Base-by-base conservation (phyloP, 2,329 filamentous ascomycete genomes). In the Chaetomium sp. region DNA sequence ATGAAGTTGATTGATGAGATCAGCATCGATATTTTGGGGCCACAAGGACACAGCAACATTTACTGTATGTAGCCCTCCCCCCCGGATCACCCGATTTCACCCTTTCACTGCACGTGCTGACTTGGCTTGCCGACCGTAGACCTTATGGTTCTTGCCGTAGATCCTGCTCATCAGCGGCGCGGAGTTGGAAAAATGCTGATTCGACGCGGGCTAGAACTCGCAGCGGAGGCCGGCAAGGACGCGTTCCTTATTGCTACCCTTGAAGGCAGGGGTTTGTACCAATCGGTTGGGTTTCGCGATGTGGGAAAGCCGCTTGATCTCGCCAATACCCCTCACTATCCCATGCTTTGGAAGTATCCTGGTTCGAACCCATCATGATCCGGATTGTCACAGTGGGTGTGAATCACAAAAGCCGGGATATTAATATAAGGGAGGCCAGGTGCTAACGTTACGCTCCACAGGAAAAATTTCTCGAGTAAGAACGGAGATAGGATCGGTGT, bases 81-180 rank as follows among this genome's bases (percentile, higher is more conserved):
- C 8, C 8, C 12, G 37, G 9, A 40, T 40, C 19, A 27, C 19
- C 19, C 19, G 19, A 27, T 27, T 27, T 27, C 19, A 27, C 7
- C 14, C 6, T 14, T 14, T 35, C 14, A n/a, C n/a, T 10, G 35
- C n/a, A 38, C 32, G 11, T 40, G 34, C 38, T 54, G 41, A 50
- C 34, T n/a, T 7, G 42, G 5, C 19, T 8, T 43, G 4, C 27
- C 40, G 48, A 49, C 10, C 5, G 37, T 11, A 68, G 66, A 63
- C 34, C 56, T 67, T 3, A 58, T 61, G 37, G 40, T 59, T 7
- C 56, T 68, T 2, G 54, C 56, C 1, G 54, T 68, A 3, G 62
- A 67, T n/a, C 65, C 66, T 0, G 11, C 45, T 2, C 59, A 67
- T n/a, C 59, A 67, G 4, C 57, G 66, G 12, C 60, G 61, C n/a